phyloP scores from a whole-genome alignment of 2,329 filamentous ascomycete genomes.

The Whalleya microplaca region DNA sequence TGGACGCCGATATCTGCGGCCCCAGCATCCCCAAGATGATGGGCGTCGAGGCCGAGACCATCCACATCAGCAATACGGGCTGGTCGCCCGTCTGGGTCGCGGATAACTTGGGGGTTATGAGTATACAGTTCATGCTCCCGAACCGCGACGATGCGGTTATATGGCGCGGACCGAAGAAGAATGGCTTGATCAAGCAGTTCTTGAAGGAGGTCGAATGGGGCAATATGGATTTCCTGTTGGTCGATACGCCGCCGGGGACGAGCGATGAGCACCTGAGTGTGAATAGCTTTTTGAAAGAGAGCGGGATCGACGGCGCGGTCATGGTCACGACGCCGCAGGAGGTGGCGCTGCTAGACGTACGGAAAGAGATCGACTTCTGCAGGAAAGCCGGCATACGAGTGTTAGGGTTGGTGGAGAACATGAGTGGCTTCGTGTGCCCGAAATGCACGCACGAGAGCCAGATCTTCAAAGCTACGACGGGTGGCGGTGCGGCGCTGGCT shows the following conservation, averaged over 20 bases:
- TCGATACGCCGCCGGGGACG: constrained; percentile 95
- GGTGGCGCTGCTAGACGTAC: constrained; percentile 85
- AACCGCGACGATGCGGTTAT: constrained; percentile 94
- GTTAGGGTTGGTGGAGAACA: constrained; percentile 93
- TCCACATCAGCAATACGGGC: constrained; percentile 85
- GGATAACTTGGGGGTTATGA: constrained; percentile 95
- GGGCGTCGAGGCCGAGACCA: constrained; percentile 91
- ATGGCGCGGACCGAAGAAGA: constrained; percentile 98
- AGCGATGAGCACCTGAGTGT: constrained; percentile 95
- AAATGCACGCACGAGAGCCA: constrained; percentile 81
- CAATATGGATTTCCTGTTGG: constrained; percentile 86
- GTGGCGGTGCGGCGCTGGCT: constrained; percentile 79
- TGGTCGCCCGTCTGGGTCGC: constrained; percentile 96
- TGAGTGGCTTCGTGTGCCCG: constrained; percentile 95
- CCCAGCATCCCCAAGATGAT: constrained; percentile 99
- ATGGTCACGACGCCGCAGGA: constrained; percentile 96
- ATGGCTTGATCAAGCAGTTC: constrained; percentile 96
- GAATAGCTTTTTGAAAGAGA: constrained; percentile 87
- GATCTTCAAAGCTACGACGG: constrained; percentile 91
- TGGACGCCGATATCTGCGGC: constrained; percentile 98
- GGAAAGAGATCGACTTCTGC: constrained; percentile 98
- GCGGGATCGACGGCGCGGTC: constrained; percentile 90
- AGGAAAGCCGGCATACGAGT: constrained; percentile 89
- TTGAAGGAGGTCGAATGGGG: constrained; percentile 98
- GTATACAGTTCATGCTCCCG: constrained; percentile 96